Base-by-base conservation (phyloP, 371 early-diverging fungal species). In the Haplosporangium sp. region DNA sequence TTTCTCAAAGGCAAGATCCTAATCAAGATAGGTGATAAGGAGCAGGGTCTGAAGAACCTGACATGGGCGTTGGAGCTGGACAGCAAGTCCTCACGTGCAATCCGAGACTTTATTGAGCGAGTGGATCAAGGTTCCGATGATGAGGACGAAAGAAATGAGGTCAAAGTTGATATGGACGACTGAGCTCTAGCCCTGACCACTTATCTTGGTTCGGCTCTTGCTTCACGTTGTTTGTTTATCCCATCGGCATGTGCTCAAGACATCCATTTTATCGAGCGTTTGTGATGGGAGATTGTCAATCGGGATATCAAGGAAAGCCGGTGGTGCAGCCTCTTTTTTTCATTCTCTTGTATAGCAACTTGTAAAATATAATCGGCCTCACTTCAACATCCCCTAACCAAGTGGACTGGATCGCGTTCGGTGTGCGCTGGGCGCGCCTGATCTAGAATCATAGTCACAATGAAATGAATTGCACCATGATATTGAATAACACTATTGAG, bases 1-100 rank as follows among this genome's bases (percentile, higher is more conserved):
- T 86, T 92, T 54, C 60, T 93, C 59, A 73, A 91, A 57, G 95
- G 93, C 13, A 86, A 87, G 66, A 84, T 90, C 36, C 86, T 90
- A 69, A 81, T 85, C 3, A 81, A 82, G 68, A 67, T 89, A 37
- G 90, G 89, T 0, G 69, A 89, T 43, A 75, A 75, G 48, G 81
- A 82, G 16, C 79, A 83, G 54, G 92, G 92, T 4, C 73, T 89
- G 7, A 83, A 85, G 23, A 82, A 85, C 23, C 82, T 89, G 47
- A 90, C 92, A 20, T 75, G 84, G 47, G 90, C 92, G 13, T 77
- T 90, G 64, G 90, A 92, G 59, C 72, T 88, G 42, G 85, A 85
- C 43, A 84, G 86, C 14, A 86, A 86, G 66, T 80, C 82, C 23
- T 67, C 73, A 9, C 86, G 83, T 52, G 76, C 82, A 10, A 85